Evolutionary conservation across 768 basidiomycete genomes (phyloP).

Genomic region (Russula abietina): DNA sequence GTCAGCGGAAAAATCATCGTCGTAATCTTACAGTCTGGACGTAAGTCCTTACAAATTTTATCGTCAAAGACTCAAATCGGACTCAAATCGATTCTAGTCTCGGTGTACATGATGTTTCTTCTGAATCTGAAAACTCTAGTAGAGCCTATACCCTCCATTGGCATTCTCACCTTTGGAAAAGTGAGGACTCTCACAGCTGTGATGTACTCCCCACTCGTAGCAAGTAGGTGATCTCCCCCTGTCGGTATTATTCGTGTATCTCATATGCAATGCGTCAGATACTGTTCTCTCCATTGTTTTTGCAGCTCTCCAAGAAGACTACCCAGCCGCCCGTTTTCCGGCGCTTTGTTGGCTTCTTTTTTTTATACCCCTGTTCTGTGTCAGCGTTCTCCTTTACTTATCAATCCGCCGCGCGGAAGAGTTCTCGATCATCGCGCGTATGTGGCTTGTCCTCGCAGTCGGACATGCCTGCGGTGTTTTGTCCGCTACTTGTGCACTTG

Average conservation of each 20-base stretch:
- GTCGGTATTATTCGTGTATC: neutral
- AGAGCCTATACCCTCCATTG: conserved; percentile 14
- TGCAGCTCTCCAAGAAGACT: conserved; percentile 19
- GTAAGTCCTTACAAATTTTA: neutral
- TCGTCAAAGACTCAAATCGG: neutral
- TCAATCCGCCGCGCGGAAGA: conserved; percentile 12
- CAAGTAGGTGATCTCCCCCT: conserved; percentile 1
- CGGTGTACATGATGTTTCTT: conserved; percentile 13
- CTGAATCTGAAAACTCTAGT: conserved; percentile 18
- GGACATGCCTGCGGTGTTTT: conserved; percentile 17
- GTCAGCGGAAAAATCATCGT: conserved; percentile 9
- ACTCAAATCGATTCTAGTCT: conserved; percentile 2
- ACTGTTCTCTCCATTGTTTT: conserved; percentile 17
- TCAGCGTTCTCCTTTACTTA: conserved; percentile 17
- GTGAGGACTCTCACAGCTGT: conserved; percentile 11
- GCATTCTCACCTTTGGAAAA: conserved; percentile 1
- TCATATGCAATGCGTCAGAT: neutral
- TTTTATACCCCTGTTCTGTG: conserved; percentile 20
- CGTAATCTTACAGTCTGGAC: conserved; percentile 13
- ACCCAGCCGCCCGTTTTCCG: conserved; percentile 14
- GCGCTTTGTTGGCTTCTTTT: conserved; percentile 20
- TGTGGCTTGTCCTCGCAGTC: conserved; percentile 19
- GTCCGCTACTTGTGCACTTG: conserved; percentile 7
- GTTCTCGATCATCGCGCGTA: conserved; percentile 11
- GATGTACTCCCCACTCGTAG: conserved; percentile 12